Base-by-base conservation (phyloP, 75 land plant genomes). In the Ceratopteris richardii region DNA sequence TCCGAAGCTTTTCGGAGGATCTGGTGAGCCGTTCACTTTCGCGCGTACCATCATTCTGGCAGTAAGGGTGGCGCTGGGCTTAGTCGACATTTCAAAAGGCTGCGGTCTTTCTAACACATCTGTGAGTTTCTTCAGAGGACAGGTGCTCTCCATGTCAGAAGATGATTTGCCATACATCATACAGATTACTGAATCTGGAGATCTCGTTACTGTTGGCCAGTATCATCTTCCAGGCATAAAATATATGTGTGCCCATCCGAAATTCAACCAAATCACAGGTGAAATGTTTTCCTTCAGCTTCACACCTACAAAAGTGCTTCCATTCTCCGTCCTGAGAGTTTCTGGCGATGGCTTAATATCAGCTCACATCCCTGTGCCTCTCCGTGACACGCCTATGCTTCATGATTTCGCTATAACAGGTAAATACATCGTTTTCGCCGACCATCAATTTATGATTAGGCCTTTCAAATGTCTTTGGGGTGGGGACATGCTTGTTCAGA, bases 221-320 rank as follows among this genome's bases (percentile, higher is more conserved):
- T 83, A 39, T 61, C 76, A 79, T 56, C 86, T 90, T 70, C 61
- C 61, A 7, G 26, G 25, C 0, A 65, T 76, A 14, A 40, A 10
- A 9, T 10, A 40, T 14, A 87, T 90, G 92, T 86, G 82, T 50
- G 96, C 96, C 17, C 96, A 90, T 56, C 96, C 96, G 20, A 90
- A 90, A 47, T 51, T 83, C 54, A n/a, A 84, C 25, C 70, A 69
- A 0, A 63, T 44, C 4, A 84, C 84, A 0, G 69, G 76, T 0
- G 89, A 85, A 47, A 42, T 75, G 2, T 77, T 83, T 31, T 77
- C 79, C 1, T 80, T 78, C 66, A 43, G 79, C 0, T 77, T 71
- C 56, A 66, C 72, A 0, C 68, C 61, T 0, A 10, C n/a, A 21
- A 20, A 54, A 9, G 22, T 69, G 27, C 79, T 73, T 12, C 80